Evolutionary conservation across 2,329 filamentous ascomycete genomes (phyloP), one percentile per base, ranked within the genome.

Genomic region (Pseudomassariella vexata): DNA sequence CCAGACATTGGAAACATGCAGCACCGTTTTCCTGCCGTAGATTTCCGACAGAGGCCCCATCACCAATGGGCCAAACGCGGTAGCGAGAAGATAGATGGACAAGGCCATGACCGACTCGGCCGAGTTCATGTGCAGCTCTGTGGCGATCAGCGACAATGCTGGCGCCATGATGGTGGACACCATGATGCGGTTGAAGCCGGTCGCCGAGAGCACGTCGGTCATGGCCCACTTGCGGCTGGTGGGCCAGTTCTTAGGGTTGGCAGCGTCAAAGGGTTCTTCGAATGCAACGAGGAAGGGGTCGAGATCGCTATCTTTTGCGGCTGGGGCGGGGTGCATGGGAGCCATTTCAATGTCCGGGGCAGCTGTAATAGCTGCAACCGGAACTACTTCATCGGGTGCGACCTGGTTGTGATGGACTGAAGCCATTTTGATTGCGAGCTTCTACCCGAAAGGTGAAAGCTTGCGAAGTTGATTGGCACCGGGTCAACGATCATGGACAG

Each of bases 81-180:
- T 70, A 9, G 65, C 67, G 5, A 72, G 54, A 7, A 73, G 53
- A 40, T 71, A 73, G 26, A 71, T 63, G 3, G 62, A 67, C 14
- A 69, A 38, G 0, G 62, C 46, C 49, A 79, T 60, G 24, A 63
- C 62, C 3, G 74, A 56, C 41, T 72, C 59, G 22, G 55, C 52
- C 6, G 59, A 49, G 5, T 46, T 63, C 48, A 79, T 76, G 24
- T 66, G 25, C 9, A 80, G 55, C 23, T 79, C 70, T 2, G 48
- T 46, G 5, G 65, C 61, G 26, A 81, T 70, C 2, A 59, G 45
- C 2, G 57, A 41, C 17, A 81, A 42, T 0, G 66, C 66, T 0
- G 67, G 67, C 0, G 69, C 68, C 53, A 72, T 66, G 46, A 73
- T 70, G 1, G 67, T 68, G 4, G 65, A 68, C 0, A 69, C 63